Percentiles rank a stretch among this genome's conserved stretches.
These are phyloP conservation scores for Rosellinia necatrix DNA, from an alignment of 2,329 filamentous ascomycete genomes.

Conservation along the genomic window DNA sequence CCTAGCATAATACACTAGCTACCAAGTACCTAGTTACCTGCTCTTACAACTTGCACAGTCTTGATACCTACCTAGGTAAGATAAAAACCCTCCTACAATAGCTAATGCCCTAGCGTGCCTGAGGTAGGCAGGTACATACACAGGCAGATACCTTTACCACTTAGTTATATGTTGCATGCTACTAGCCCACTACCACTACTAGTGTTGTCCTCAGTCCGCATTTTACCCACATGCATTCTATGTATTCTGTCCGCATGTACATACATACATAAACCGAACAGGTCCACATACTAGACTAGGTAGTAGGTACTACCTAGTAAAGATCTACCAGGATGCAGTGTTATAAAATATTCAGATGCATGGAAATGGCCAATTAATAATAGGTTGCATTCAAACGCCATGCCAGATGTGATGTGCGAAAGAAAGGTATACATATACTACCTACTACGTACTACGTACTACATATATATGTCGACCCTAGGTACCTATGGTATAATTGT, in stretches of 20 bases:
- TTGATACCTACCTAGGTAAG: background rate
- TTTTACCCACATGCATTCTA: too few relatives aligned
- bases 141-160: too few relatives aligned
- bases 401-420: background rate
- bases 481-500: background rate
- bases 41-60: background rate
- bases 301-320: background rate
- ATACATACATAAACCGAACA: background rate
- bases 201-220: too few relatives aligned
- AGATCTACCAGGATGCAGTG: slow-evolving; percentile 10
- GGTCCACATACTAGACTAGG: too few relatives aligned
- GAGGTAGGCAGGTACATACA: too few relatives aligned
- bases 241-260: background rate
- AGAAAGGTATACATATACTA: background rate
- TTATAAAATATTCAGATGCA: background rate
- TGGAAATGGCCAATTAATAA: background rate
- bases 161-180: too few relatives aligned
- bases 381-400: background rate
- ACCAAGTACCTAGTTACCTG: background rate
- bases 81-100: too few relatives aligned
- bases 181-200: too few relatives aligned
- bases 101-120: too few relatives aligned
- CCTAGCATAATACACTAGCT: too few relatives aligned
- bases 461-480: too few relatives aligned
- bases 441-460: too few relatives aligned